phyloP scores from a whole-genome alignment of 768 basidiomycete genomes.

The Strobilomyces dryophilus region DNA sequence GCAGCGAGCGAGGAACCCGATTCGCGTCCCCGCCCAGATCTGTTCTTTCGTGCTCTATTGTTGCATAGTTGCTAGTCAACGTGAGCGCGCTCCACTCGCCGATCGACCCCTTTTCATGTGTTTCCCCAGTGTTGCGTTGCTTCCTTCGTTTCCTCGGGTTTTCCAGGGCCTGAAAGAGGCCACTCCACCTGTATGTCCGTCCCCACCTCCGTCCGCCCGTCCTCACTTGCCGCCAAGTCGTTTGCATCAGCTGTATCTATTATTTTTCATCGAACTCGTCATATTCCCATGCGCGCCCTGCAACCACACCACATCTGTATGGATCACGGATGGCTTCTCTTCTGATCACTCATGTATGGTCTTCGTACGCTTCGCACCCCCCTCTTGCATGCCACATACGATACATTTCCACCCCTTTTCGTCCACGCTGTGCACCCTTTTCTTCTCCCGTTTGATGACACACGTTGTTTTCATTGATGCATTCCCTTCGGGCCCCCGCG shows the following conservation, averaged over 20 bases:
- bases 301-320: slow-evolving; percentile 17
- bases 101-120: background rate
- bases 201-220: background rate
- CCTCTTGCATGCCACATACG: slow-evolving; percentile 15
- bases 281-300: slow-evolving; percentile 21
- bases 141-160: slow-evolving; percentile 23
- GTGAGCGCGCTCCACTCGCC: slow-evolving; percentile 12
- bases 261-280: slow-evolving; percentile 14
- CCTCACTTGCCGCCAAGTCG: slow-evolving; percentile 3
- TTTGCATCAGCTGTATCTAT: slow-evolving; percentile 8
- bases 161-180: slow-evolving; percentile 21
- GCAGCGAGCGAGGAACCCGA: slow-evolving; percentile 6
- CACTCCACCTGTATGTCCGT: slow-evolving; percentile 9
- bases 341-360: slow-evolving; percentile 12
- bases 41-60: slow-evolving; percentile 17
- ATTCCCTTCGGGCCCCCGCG: slow-evolving; percentile 11
- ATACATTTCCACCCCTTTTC: slow-evolving; percentile 3
- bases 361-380: background rate
- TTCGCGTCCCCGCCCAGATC: slow-evolving; percentile 5
- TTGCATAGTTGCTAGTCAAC: slow-evolving; percentile 21
- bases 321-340: slow-evolving; percentile 9
- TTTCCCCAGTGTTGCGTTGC: slow-evolving; percentile 21
- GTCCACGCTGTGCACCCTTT: background rate
- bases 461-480: slow-evolving; percentile 18
- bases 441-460: background rate